Evolutionary conservation across 2,329 filamentous ascomycete genomes (phyloP), one percentile per base, ranked within the genome.

Genomic region (Raffaelea arxii): DNA sequence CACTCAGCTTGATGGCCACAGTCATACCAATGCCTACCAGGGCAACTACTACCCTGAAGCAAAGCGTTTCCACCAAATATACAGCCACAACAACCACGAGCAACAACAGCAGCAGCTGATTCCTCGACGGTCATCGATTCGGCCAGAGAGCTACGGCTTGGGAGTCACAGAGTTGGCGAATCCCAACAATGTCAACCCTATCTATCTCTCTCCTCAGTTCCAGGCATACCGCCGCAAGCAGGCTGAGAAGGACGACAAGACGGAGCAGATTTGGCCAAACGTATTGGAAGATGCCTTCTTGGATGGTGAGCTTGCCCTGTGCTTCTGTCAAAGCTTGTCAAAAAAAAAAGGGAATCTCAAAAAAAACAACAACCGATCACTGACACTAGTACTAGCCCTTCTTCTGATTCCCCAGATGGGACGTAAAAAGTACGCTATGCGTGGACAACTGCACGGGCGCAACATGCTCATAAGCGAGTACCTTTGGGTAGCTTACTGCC

Each of bases 391-490:
- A 18, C 7, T 41, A 84, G 80, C 80, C 46, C 70, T 84, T 12
- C 65, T 83, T 43, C 66, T 81, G 42, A 80, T 84, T 59, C 80
- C 80, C 39, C 72, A 75, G 53, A 81, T 84, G 72, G 78, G 78
- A 25, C 71, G 79, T 43, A 74, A 77, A 56, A 84, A 84, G 64
- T 81, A 79, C 58, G 78, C 74, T 49, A 80, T 80, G 64, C 72
- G 74, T 51, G 73, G 76, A 30, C 76, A 79, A 58, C 74, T 77
- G 35, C 77, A 80, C 54, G 80, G 81, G 4, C 76, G 81, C 42
- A 85, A 85, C 63, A 82, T 83, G 73, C 69, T 85, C 47, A 83
- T 85, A 56, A 76, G 73, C 56, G 78, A 82, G 61, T 84, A 84
- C 61, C 71, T 84, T 39, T 83, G 72, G 72, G 70, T 75, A 49